These are phyloP conservation scores for Zasmidium angulare DNA, from an alignment of 2,329 filamentous ascomycete genomes.

Conservation along the genomic window DNA sequence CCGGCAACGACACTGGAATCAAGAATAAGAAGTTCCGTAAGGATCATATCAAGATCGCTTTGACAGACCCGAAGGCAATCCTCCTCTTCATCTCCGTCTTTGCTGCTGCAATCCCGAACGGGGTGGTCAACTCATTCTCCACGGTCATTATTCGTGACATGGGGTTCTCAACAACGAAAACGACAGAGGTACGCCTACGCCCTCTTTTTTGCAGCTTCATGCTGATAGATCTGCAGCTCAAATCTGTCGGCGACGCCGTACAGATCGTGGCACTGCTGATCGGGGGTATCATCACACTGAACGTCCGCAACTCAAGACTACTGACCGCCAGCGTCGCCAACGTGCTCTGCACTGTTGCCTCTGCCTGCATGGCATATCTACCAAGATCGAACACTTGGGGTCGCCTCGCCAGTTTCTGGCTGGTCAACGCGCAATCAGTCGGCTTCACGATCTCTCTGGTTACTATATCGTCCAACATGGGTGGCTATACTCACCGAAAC, in stretches of 20 bases:
- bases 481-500: not conserved
- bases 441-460: conserved; percentile 47
- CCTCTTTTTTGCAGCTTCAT: conserved; percentile 44
- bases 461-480: not conserved
- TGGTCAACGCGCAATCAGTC: conserved; percentile 53
- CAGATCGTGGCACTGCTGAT: conserved; percentile 2
- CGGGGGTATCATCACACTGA: not conserved
- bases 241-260: conserved; percentile 45
- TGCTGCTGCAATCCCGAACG: conserved; percentile 58
- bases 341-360: not conserved
- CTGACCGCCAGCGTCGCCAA: not conserved
- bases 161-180: conserved; percentile 45
- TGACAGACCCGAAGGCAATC: conserved; percentile 59
- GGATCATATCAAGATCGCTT: conserved; percentile 46
- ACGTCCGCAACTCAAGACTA: not conserved
- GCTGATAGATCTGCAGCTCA: conserved; percentile 50
- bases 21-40: conserved; percentile 50
- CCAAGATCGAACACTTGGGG: conserved; percentile 5
- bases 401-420: conserved; percentile 41
- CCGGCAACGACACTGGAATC: conserved; percentile 53
- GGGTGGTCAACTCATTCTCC: conserved; percentile 50
- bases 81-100: conserved; percentile 55
- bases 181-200: not conserved
- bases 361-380: not conserved
- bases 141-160: conserved; percentile 15